These are phyloP conservation scores for Hericium alpestre DNA, from an alignment of 768 basidiomycete species.

Conservation along the genomic window DNA sequence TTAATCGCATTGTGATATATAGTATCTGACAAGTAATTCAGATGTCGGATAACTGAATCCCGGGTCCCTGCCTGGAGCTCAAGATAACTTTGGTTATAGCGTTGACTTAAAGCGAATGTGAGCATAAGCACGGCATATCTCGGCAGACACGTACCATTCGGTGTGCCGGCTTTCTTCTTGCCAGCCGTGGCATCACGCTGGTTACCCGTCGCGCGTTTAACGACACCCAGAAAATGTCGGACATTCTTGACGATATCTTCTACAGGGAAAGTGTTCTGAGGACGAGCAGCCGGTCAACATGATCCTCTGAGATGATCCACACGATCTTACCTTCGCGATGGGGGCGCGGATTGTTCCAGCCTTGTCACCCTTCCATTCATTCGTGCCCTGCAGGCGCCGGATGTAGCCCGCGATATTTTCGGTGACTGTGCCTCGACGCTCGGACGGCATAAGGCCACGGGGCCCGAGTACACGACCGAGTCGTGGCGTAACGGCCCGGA, in stretches of 20 bases:
- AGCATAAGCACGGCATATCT: not conserved
- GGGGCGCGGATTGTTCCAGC: conserved; percentile 74
- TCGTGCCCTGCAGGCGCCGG: conserved; percentile 63
- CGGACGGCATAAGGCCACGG: conserved; percentile 91
- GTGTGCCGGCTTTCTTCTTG: conserved; percentile 19
- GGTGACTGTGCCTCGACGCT: conserved; percentile 87
- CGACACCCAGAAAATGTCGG: conserved; percentile 61
- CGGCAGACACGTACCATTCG: no score
- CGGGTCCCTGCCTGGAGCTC: conserved; percentile 81
- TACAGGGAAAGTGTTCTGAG: conserved; percentile 60
- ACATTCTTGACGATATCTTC: conserved; percentile 74
- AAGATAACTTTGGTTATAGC: conserved; percentile 73
- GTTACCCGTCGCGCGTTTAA: conserved; percentile 69
- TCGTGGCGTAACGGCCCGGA: conserved; percentile 67
- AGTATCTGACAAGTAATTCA: conserved; percentile 20
- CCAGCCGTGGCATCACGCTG: conserved; percentile 39
- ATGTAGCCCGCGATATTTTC: conserved; percentile 81
- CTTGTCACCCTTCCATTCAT: conserved; percentile 92
- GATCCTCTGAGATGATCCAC: not conserved
- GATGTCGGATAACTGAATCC: conserved; percentile 75
- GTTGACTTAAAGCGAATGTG: conserved; percentile 36
- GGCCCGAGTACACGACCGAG: conserved; percentile 76
- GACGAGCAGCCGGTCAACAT: not conserved
- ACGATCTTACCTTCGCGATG: conserved; percentile 54
- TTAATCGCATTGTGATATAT: not conserved